Percentiles rank a stretch among this genome's conserved stretches.
phyloP scores from a whole-genome alignment of 345 rosid species.

The Rhizophora mangle region DNA sequence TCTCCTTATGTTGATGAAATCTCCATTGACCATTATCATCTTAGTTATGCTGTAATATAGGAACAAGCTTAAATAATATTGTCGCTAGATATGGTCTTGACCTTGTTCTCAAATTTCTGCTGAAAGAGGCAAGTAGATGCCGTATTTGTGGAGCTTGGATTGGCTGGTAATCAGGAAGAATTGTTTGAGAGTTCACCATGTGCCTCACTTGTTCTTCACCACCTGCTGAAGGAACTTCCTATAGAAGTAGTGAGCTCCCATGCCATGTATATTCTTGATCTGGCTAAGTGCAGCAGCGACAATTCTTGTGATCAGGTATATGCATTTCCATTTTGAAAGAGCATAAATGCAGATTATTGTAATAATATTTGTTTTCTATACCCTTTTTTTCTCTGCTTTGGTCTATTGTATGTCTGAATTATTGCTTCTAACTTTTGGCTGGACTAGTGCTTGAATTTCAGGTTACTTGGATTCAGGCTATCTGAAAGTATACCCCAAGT shows the following conservation, averaged over 20 bases:
- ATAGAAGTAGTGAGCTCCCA: slow-evolving; percentile 50
- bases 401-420: background rate
- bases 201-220: slow-evolving; percentile 71
- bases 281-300: slow-evolving; percentile 70
- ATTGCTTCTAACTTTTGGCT: slow-evolving; percentile 4
- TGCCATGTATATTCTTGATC: slow-evolving; percentile 58
- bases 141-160: slow-evolving; percentile 61
- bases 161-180: slow-evolving; percentile 47
- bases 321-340: background rate
- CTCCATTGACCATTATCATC: background rate
- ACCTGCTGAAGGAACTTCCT: slow-evolving; percentile 78
- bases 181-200: slow-evolving; percentile 38
- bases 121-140: slow-evolving; percentile 45
- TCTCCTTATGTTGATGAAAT: background rate
- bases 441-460: slow-evolving; percentile 71
- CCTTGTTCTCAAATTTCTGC: slow-evolving; percentile 19
- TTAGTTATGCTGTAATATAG: slow-evolving; percentile 4
- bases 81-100: background rate
- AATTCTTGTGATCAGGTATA: slow-evolving; percentile 66
- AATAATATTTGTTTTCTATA: slow-evolving; percentile 5
- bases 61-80: slow-evolving; percentile 3
- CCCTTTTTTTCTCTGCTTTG: slow-evolving; percentile 1
- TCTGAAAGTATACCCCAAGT: slow-evolving; percentile 46
- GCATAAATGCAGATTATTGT: background rate
- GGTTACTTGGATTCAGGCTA: slow-evolving; percentile 78